Conservation (phyloP, 2,329 filamentous ascomycete genomes). For the Capronia epimyces region DNA sequence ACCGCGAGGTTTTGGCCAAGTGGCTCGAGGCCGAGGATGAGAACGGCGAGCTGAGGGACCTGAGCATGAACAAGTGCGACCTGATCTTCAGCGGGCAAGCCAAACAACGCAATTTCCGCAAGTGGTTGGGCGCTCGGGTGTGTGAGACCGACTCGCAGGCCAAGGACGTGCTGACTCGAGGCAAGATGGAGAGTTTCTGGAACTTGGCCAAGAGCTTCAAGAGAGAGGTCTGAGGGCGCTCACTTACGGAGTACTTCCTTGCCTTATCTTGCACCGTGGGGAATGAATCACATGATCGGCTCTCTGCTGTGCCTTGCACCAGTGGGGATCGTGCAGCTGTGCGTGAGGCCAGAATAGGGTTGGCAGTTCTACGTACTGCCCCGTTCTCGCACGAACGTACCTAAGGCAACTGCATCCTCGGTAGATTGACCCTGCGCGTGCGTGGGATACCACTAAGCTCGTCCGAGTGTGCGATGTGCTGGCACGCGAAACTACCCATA, state of each 20-base stretch:
- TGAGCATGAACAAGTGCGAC: conserved; percentile 73
- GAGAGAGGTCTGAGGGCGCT: conserved; percentile 19
- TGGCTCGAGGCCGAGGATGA: conserved; percentile 80
- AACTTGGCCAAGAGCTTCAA: conserved; percentile 68
- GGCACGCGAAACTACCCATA: too few relatives aligned
- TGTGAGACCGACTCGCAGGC: conserved; percentile 90
- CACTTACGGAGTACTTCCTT: background rate
- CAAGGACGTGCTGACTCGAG: conserved; percentile 68
- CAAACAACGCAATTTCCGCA: conserved; percentile 72
- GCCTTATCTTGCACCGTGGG: too few relatives aligned
- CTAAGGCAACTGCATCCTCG: too few relatives aligned
- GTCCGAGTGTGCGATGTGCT: too few relatives aligned
- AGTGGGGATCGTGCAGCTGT: too few relatives aligned
- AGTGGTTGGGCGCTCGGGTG: conserved; percentile 76
- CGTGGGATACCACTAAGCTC: too few relatives aligned
- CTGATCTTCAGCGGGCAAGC: conserved; percentile 89
- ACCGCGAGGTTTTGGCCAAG: conserved; percentile 56
- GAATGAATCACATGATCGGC: too few relatives aligned
- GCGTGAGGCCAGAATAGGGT: too few relatives aligned
- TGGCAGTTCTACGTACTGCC: too few relatives aligned
- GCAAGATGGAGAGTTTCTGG: conserved; percentile 96
- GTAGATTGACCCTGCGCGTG: too few relatives aligned
- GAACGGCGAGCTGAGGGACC: conserved; percentile 67
- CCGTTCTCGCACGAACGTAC: too few relatives aligned
- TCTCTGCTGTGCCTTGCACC: too few relatives aligned